Base-by-base conservation (phyloP, 768 basidiomycete genomes). In the Inosperma sp. region DNA sequence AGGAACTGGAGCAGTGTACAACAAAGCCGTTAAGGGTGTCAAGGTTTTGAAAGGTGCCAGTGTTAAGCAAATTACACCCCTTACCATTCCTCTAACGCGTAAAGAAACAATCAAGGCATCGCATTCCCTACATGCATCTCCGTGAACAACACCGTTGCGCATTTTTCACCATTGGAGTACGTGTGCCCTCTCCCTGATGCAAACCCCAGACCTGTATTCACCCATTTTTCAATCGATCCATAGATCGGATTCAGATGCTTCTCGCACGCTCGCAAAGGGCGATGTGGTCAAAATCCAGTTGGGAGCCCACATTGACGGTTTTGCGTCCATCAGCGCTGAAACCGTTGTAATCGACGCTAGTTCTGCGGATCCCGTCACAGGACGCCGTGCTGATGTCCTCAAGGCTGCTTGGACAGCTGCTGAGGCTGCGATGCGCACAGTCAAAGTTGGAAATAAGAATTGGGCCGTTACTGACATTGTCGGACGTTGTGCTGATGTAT, bases 291-390 rank as follows among this genome's bases (percentile, higher is more conserved):
- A 97, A 73, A 72, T 99, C 56, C 91, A 94, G 68, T 77, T 98
- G 53, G 96, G 96, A 39, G 93, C 94, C 16, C 96, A 99, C 64
- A 93, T 99, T 69, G 95, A 98, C 66, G 96, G 96, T 50, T 97
- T 89, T 69, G 93, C 94, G 16, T 83, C 92, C 48, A 84, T 96
- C 67, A 83, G 82, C 64, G 96, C 92, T 27, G 96, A 99, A 70
- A 97, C 95, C 46, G 69, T 98, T 61, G 82, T 96, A 53, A 81
- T 97, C 26, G 90, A 93, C 33, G 86, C 91, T 30, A 83, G 82
- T 48, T 70, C 77, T 19, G 72, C 80, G 49, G 74, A 77, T 51
- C 92, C 91, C 17, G 87, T 86, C 17, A 92, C 88, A 3, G 96
- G 90, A 40, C 73, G 85, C 54, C 84, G 83, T 36, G 95, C 94